These are phyloP conservation scores for Crithidia sp. DNA, from an alignment of 208 protist species.

Conservation along the genomic window DNA sequence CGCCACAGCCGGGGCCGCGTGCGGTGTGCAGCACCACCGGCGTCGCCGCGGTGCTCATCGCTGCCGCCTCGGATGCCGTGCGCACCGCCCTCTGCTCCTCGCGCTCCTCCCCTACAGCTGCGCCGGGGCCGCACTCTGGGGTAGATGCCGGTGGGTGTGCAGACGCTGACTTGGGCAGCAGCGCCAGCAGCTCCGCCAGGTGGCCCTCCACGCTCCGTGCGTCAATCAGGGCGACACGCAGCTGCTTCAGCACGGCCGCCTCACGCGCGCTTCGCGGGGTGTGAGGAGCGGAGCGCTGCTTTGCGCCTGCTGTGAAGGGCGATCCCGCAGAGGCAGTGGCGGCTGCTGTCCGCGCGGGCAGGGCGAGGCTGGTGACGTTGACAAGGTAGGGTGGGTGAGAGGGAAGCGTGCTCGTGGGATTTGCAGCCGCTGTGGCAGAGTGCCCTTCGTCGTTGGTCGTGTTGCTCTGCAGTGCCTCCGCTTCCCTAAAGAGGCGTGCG, in stretches of 20 bases:
- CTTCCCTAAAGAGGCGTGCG: too few species aligned
- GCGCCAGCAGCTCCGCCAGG: constrained; percentile 17
- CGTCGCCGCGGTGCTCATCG: not conserved
- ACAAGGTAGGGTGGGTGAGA: not conserved
- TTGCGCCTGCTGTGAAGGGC: not conserved
- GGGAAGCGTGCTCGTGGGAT: not conserved
- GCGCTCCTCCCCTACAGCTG: not conserved
- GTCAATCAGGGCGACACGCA: constrained; percentile 31
- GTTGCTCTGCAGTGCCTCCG: not conserved
- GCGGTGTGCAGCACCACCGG: constrained; percentile 1
- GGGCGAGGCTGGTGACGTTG: not conserved
- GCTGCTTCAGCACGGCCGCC: constrained; percentile 11
- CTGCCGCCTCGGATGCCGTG: not conserved
- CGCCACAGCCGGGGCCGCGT: not conserved
- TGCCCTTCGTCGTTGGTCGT: too few species aligned
- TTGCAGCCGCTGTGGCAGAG: not conserved
- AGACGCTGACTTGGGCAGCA: constrained; percentile 3
- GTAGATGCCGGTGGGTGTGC: not conserved
- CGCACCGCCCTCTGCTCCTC: not conserved
- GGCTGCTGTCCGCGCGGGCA: not conserved
- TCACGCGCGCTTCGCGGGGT: constrained; percentile 22
- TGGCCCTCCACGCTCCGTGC: constrained; percentile 21
- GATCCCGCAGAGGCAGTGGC: not conserved
- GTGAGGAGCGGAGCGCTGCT: not conserved
- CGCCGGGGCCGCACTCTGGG: too few species aligned